These are phyloP conservation scores for Suillus americanus DNA, from an alignment of 768 basidiomycete species.

Conservation along the genomic window DNA sequence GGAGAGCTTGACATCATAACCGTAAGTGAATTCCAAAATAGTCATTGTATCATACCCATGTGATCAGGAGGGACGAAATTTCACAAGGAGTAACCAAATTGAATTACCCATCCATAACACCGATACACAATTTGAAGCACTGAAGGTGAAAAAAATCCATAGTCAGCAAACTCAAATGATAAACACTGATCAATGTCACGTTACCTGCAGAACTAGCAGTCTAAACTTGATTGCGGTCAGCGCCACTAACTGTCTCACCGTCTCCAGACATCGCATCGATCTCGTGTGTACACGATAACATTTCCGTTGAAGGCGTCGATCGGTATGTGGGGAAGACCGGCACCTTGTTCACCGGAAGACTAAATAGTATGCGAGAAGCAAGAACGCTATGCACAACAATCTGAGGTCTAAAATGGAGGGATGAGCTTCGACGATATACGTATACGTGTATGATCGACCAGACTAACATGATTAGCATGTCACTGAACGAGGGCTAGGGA, in stretches of 20 bases:
- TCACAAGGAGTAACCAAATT: neutral
- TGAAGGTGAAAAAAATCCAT: neutral
- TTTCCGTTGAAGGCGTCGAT: neutral
- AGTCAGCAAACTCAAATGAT: neutral
- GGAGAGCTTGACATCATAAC: neutral
- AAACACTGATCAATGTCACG: no score
- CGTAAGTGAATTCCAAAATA: neutral
- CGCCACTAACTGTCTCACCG: neutral
- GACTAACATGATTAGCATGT: neutral
- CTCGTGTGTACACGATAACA: neutral
- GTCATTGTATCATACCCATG: neutral
- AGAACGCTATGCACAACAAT: conserved; percentile 7
- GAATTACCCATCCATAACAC: neutral
- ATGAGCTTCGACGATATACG: neutral
- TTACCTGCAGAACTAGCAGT: neutral
- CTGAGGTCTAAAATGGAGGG: neutral
- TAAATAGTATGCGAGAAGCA: conserved; percentile 8
- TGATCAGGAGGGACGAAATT: neutral
- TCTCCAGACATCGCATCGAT: neutral
- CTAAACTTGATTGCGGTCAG: neutral
- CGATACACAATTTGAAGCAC: neutral
- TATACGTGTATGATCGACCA: neutral
- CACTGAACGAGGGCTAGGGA: neutral
- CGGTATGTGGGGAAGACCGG: neutral
- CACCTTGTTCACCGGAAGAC: neutral